Evolutionary conservation across 331 rosid species (phyloP), one percentile per base, ranked within the genome.

Genomic region (Erythrophleum ivorense): DNA sequence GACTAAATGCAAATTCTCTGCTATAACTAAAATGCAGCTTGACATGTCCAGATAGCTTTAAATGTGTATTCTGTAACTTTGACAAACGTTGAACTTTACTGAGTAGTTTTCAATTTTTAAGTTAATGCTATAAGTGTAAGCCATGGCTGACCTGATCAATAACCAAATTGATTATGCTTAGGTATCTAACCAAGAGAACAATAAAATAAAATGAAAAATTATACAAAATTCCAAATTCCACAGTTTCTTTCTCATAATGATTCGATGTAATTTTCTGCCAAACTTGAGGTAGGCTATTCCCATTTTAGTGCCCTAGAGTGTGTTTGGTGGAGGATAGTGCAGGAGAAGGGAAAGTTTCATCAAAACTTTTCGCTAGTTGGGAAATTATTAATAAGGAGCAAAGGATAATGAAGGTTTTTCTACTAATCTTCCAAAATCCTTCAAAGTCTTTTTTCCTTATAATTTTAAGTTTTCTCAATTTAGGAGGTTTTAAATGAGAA

Each of bases 211-310:
- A 79, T 14, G 55, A 0, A 71, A 63, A 33, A 52, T 21, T 36
- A 45, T 19, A 19, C 58, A 24, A 75, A 50, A 59, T 59, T 49
- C 48, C 84, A 36, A 36, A 72, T 72, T 21, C 29, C 31, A 43
- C 19, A 14, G 18, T 31, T 29, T 55, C 38, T 7, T 31, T 63
- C 5, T 11, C 14, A 78, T 73, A 78, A 71, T 78, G 81, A 71
- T 67, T 85, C 72, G 77, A 85, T 81, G 80, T 81, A 82, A 13
- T 72, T 49, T 58, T 66, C 38, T 63, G 57, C 80, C 34, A 73
- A 43, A 9, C 14, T 48, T 48, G 52, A 5, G 31, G 34, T 12
- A 3, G 52, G 52, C 3, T 3, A 48, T 29, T 50, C 29, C 38
- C 29, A 73, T 48, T 49, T 52, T 15, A 33, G 13, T 50, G 31